Evolutionary conservation across 306 rosid species (phyloP).

Genomic region (Lithocarpus polystachyus): DNA sequence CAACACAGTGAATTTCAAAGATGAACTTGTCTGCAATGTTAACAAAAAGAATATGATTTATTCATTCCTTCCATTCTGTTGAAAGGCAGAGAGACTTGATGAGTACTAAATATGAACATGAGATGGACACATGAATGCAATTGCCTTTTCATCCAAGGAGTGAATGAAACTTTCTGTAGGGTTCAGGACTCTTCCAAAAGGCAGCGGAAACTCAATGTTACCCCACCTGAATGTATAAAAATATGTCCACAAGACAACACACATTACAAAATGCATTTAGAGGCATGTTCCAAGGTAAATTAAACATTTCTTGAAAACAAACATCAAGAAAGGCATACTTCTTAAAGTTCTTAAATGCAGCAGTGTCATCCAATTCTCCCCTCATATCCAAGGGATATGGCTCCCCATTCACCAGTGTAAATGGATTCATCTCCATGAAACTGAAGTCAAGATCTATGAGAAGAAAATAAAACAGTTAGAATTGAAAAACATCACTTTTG

Average conservation of each 20-base stretch:
- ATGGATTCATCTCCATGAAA: constrained; percentile 88
- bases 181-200: constrained; percentile 78
- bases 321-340: constrained; percentile 41
- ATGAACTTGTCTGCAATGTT: constrained; percentile 74
- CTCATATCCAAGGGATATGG: constrained; percentile 89
- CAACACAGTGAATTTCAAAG: constrained; percentile 74
- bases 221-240: constrained; percentile 61
- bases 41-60: constrained; percentile 7
- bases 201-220: constrained; percentile 71
- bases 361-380: constrained; percentile 92
- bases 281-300: constrained; percentile 8
- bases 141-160: constrained; percentile 76
- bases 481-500: neutral
- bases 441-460: constrained; percentile 73
- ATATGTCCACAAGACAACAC: constrained; percentile 3
- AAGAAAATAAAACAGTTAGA: constrained; percentile 16
- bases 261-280: constrained; percentile 5
- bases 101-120: neutral
- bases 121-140: constrained; percentile 7
- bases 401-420: constrained; percentile 69
- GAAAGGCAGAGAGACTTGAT: neutral
- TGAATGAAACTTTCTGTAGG: constrained; percentile 73
- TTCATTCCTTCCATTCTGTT: neutral
- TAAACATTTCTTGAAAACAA: constrained; percentile 13
- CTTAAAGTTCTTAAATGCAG: constrained; percentile 79